phyloP scores from a whole-genome alignment of 257 asterid species.

The Solanum clarkiae region DNA sequence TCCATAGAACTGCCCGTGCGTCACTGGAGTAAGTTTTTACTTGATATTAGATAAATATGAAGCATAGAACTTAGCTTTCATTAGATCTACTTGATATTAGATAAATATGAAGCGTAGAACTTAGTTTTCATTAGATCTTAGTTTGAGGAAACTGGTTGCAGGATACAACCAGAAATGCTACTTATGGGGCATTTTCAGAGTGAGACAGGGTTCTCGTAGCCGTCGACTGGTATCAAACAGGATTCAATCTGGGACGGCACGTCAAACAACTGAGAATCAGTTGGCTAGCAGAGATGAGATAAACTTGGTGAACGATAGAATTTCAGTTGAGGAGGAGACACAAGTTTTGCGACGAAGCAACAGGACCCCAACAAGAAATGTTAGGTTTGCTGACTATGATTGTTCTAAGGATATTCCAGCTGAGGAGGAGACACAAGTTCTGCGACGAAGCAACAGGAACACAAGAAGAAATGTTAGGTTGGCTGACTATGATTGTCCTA shows the following conservation, averaged over 20 bases:
- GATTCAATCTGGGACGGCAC: background rate
- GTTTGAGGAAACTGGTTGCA: constrained; percentile 12
- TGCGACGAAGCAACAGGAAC: background rate
- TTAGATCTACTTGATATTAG: background rate
- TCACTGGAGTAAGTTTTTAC: constrained; percentile 52
- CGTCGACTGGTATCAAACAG: background rate
- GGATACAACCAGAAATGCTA: constrained; percentile 42
- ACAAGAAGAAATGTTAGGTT: too few relatives aligned
- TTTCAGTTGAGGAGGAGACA: background rate
- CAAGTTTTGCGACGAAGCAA: too few relatives aligned
- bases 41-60: background rate
- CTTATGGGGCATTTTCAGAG: constrained; percentile 73
- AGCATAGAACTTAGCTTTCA: background rate
- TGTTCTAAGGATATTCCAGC: background rate
- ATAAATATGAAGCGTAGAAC: background rate
- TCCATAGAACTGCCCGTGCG: constrained; percentile 44
- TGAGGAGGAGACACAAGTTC: too few relatives aligned
- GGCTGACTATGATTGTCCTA: background rate
- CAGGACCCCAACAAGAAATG: too few relatives aligned
- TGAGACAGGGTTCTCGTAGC: constrained; percentile 4
- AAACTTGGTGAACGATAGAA: background rate
- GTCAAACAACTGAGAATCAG: background rate
- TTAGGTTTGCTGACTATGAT: background rate
- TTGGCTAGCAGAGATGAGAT: background rate
- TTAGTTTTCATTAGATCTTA: background rate